Evolutionary conservation across 768 basidiomycete species (phyloP), one percentile per base, ranked within the genome.

Genomic region (Lactarius evosmus): DNA sequence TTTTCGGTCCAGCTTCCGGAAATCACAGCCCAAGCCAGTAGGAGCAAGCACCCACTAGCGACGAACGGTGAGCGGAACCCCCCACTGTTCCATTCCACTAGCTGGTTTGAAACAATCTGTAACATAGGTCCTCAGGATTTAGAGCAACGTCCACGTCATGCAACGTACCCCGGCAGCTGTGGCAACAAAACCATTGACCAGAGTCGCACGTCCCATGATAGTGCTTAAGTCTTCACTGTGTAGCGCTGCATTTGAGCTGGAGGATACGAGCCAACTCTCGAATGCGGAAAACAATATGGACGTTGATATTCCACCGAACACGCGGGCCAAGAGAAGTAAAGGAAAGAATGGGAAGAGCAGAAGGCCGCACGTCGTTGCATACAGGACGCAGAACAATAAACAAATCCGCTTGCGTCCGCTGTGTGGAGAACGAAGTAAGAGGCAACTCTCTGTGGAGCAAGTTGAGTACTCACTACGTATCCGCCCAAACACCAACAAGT

Each of bases 211-310:
- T 14, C 89, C 89, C 74, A 91, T 82, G 66, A 90, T 89, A 25
- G 74, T 78, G 34, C 86, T 88, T 7, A 91, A 79, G 54, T 87
- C 85, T 12, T 80, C 73, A 8, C 82, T 78, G 1, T 84, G 76
- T 8, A 91, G 76, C 1, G 79, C 76, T 9, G 81, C 69, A 14
- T 79, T 73, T 27, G 81, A 81, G 17, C 85, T 77, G 0, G 87
- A 80, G 3, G 87, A 85, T 52, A 91, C 79, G 53, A 91, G 76
- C 89, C 90, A 91, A 27, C 88, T 85, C 68, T 91, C 89, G 67
- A 91, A 90, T 7, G 82, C 85, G 14, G 86, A 87, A 75, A 85
- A 89, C 36, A 90, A 81, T 66, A 90, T 89, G 22, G 88, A 85
- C 0, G 89, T 89, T 1, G 89, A 87, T 44, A 88, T 71, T 1